Evolutionary conservation across 2,329 filamentous ascomycete genomes (phyloP).

Genomic region (Bipolaris victoriae): DNA sequence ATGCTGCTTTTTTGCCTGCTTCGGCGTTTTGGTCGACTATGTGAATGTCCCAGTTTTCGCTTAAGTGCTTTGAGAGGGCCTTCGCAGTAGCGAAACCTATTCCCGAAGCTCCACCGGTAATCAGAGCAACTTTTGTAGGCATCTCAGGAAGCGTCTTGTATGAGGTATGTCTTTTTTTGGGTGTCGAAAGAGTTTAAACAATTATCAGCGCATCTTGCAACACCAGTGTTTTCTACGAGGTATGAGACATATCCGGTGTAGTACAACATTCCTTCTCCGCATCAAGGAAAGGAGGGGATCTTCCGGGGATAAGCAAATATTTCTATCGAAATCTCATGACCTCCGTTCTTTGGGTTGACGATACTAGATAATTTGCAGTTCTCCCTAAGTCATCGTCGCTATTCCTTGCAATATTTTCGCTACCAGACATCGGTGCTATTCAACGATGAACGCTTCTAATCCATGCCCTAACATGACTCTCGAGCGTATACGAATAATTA

Average conservation of each 20-base stretch:
- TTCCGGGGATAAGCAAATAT: background rate
- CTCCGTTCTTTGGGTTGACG: background rate
- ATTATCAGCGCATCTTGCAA: no score
- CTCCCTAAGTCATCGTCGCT: background rate
- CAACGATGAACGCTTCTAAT: background rate
- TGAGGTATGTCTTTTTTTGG: no score
- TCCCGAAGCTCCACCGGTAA: conserved; percentile 75
- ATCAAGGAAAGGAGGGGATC: conserved; percentile 3
- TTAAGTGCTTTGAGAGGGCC: conserved; percentile 41
- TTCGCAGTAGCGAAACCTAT: conserved; percentile 54
- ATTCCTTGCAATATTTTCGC: background rate
- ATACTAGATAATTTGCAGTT: background rate
- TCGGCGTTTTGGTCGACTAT: conserved; percentile 50
- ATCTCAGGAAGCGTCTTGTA: conserved; percentile 5
- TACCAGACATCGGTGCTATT: no score
- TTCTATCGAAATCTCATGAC: no score
- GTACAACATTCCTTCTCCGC: conserved; percentile 17
- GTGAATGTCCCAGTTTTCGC: conserved; percentile 49
- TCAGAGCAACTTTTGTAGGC: conserved; percentile 61
- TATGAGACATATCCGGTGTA: no score
- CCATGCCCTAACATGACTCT: background rate
- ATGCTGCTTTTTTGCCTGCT: conserved; percentile 40
- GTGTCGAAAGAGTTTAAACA: no score
- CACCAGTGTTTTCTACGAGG: no score
- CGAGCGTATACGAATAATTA: no score